phyloP scores from a whole-genome alignment of 2,329 filamentous ascomycete species.

The Pseudogymnoascus sp. region DNA sequence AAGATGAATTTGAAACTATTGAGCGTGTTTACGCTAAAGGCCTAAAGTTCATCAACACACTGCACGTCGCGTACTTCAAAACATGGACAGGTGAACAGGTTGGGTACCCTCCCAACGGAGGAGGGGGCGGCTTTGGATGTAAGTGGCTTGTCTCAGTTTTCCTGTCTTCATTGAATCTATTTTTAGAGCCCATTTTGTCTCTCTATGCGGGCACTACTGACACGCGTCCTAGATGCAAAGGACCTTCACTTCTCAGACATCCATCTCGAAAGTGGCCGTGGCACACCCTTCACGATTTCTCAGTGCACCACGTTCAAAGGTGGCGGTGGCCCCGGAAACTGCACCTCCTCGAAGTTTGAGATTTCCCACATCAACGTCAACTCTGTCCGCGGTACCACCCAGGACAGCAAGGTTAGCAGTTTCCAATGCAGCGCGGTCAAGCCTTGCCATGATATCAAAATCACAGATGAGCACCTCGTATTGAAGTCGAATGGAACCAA shows the following conservation, averaged over 20 bases:
- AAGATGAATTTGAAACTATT: constrained; percentile 42
- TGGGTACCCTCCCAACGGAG: constrained; percentile 41
- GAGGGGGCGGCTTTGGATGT: constrained; percentile 41
- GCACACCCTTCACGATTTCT: constrained; percentile 28
- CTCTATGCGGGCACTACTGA: constrained; percentile 19
- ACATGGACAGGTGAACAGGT: constrained; percentile 41
- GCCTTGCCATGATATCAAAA: neutral
- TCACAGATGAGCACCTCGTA: neutral
- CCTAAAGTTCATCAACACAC: constrained; percentile 32
- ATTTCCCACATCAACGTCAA: constrained; percentile 17
- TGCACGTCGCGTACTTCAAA: constrained; percentile 39
- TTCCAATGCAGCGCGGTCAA: neutral
- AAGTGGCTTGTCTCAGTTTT: constrained; percentile 25
- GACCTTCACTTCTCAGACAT: neutral
- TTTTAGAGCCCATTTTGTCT: constrained; percentile 27
- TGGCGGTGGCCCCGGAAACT: constrained; percentile 28
- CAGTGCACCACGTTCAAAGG: constrained; percentile 32
- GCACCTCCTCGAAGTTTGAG: constrained; percentile 33
- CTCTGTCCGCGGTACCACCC: neutral
- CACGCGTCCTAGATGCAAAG: neutral
- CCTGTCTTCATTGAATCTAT: neutral
- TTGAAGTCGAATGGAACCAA: neutral
- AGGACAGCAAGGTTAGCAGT: neutral
- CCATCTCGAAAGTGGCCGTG: constrained; percentile 14
- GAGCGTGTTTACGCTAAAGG: constrained; percentile 42